phyloP scores from a whole-genome alignment of 2,329 filamentous ascomycete genomes.

The Harringtonia aguacate region DNA sequence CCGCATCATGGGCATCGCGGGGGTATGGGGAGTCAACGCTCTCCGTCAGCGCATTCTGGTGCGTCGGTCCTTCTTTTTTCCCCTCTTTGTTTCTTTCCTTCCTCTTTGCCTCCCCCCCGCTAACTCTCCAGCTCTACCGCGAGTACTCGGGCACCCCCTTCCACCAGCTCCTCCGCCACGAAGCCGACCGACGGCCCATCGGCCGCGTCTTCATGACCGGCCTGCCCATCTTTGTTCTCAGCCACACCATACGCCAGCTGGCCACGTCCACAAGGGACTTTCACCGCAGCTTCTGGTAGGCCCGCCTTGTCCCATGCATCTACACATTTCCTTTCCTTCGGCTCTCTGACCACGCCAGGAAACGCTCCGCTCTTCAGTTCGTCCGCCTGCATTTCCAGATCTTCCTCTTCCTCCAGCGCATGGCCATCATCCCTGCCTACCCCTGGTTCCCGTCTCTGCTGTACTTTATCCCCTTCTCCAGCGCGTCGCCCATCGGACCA shows the following conservation, averaged over 20 bases:
- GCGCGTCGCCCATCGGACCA: slow-evolving; percentile 34
- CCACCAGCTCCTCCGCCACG: slow-evolving; percentile 27
- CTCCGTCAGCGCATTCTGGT: slow-evolving; percentile 45
- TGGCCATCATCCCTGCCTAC: slow-evolving; percentile 32
- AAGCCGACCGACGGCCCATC: slow-evolving; percentile 22
- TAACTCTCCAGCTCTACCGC: slow-evolving; percentile 34
- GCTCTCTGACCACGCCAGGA: slow-evolving; percentile 4
- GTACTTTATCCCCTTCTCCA: slow-evolving; percentile 47
- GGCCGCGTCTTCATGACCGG: slow-evolving; percentile 24
- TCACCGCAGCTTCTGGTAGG: slow-evolving; percentile 16
- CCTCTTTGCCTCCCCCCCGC: background rate
- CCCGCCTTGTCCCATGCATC: background rate
- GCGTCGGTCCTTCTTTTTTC: slow-evolving; percentile 5
- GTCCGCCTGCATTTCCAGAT: slow-evolving; percentile 39
- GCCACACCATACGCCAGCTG: slow-evolving; percentile 20
- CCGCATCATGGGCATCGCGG: slow-evolving; percentile 28
- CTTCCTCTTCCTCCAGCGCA: slow-evolving; percentile 40
- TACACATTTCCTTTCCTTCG: background rate
- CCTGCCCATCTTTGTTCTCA: slow-evolving; percentile 26
- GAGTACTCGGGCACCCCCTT: slow-evolving; percentile 38
- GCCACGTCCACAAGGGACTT: slow-evolving; percentile 12
- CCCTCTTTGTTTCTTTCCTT: background rate
- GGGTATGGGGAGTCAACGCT: slow-evolving; percentile 41
- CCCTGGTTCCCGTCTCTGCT: slow-evolving; percentile 31
- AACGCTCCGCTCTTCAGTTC: slow-evolving; percentile 17